Conservation (phyloP, 768 basidiomycete genomes). For the Amanita muscaria region DNA sequence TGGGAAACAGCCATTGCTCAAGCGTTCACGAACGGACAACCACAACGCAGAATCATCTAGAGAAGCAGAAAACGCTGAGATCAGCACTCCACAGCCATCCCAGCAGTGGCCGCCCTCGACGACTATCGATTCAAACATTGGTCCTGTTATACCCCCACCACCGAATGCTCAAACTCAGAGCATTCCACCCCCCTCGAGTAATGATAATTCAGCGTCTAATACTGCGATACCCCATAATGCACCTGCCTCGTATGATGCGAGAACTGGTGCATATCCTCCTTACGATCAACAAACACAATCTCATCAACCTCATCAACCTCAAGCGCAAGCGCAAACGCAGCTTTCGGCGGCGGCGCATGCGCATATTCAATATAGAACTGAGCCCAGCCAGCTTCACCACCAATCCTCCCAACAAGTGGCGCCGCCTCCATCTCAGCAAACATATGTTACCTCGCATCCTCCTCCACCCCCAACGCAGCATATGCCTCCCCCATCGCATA, state of each 20-base stretch:
- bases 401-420: constrained; percentile 6
- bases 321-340: constrained; percentile 18
- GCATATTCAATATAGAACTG: constrained; percentile 1
- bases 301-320: no score
- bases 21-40: constrained; percentile 18
- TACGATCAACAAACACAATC: constrained; percentile 11
- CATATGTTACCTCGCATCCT: constrained; percentile 13
- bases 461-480: constrained; percentile 14
- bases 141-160: constrained; percentile 28
- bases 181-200: constrained; percentile 10
- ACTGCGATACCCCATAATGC: constrained; percentile 13
- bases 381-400: constrained; percentile 10
- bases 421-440: constrained; percentile 12
- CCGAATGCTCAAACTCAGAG: constrained; percentile 18
- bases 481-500: constrained; percentile 8
- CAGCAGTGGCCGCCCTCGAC: constrained; percentile 23
- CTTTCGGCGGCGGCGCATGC: background rate
- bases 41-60: background rate
- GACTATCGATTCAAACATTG: constrained; percentile 25
- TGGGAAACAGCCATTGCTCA: constrained; percentile 5
- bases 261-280: constrained; percentile 18
- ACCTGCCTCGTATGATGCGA: constrained; percentile 25
- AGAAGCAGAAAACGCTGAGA: background rate
- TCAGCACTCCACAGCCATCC: constrained; percentile 2
- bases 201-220: background rate